Conservation (phyloP, 2,329 filamentous ascomycete species). For the Chaetomium strumarium region DNA sequence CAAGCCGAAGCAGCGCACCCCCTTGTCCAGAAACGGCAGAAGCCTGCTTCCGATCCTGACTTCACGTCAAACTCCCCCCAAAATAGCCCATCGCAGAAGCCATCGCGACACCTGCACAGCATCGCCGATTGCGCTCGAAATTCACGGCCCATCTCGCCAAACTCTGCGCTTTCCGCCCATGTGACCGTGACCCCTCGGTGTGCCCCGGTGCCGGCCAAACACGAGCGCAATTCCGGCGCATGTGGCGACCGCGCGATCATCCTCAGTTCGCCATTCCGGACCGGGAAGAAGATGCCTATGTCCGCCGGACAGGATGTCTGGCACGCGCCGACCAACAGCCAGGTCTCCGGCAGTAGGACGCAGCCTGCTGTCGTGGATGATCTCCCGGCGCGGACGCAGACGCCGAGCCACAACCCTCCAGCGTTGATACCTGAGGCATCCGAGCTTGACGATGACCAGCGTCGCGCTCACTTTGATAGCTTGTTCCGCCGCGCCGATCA, state of each 20-base stretch:
- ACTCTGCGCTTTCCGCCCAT: slow-evolving; percentile 47
- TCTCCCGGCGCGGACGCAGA: slow-evolving; percentile 45
- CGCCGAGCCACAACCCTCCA: slow-evolving; percentile 41
- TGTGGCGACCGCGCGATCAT: slow-evolving; percentile 46
- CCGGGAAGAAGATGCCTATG: slow-evolving; percentile 54
- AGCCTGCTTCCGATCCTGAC: slow-evolving; percentile 42
- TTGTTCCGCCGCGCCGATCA: slow-evolving; percentile 72
- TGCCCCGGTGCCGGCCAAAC: slow-evolving; percentile 44
- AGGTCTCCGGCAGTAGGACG: slow-evolving; percentile 42
- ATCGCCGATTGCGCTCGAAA: slow-evolving; percentile 37
- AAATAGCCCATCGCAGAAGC: slow-evolving; percentile 43
- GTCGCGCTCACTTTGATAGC: slow-evolving; percentile 68
- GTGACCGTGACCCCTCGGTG: slow-evolving; percentile 42
- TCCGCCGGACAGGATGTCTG: slow-evolving; percentile 61
- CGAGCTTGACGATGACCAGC: slow-evolving; percentile 62
- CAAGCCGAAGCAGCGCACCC: slow-evolving; percentile 18
- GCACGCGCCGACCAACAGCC: slow-evolving; percentile 51
- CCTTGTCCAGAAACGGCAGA: slow-evolving; percentile 28
- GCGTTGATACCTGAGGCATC: slow-evolving; percentile 57
- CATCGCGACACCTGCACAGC: slow-evolving; percentile 46
- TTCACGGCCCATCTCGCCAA: slow-evolving; percentile 43
- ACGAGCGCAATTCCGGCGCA: slow-evolving; percentile 49
- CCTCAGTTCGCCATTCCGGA: slow-evolving; percentile 44
- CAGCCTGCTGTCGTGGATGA: slow-evolving; percentile 58
- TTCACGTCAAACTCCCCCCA: slow-evolving; percentile 50